These are phyloP conservation scores for Trichoderma harzianum DNA, from an alignment of 2,329 filamentous ascomycete genomes.

Conservation along the genomic window DNA sequence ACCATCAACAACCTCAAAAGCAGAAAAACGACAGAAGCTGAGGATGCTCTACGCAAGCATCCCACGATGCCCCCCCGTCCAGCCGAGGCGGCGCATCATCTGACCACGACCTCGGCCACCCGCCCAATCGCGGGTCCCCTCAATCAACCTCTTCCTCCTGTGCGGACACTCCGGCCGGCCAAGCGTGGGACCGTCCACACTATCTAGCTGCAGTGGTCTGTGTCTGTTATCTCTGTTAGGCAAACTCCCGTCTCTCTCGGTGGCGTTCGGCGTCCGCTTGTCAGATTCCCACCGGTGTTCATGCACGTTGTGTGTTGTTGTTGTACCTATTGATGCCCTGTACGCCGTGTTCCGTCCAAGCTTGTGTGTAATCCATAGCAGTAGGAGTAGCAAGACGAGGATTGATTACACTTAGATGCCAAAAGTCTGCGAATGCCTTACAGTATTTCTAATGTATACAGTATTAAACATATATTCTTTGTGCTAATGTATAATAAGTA, in stretches of 20 bases:
- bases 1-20: neutral
- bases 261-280: neutral
- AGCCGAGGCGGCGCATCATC: constrained; percentile 12
- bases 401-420: neutral
- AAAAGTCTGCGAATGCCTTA: too few species aligned
- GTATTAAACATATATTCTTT: too few species aligned
- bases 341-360: neutral
- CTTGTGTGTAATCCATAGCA: neutral
- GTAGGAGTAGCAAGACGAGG: neutral
- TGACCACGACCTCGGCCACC: constrained; percentile 7
- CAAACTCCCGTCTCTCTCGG: neutral
- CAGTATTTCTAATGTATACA: too few species aligned
- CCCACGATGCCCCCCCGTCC: neutral
- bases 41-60: neutral
- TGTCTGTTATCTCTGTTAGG: constrained; percentile 7
- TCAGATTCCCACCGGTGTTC: neutral
- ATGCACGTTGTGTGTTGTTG: neutral
- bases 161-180: neutral
- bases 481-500: too few species aligned
- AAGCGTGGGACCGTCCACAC: neutral
- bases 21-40: neutral
- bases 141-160: neutral
- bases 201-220: neutral
- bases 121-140: constrained; percentile 3
- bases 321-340: neutral